Conservation (phyloP, 2,329 filamentous ascomycete species). For the Aspergillus sp. region DNA sequence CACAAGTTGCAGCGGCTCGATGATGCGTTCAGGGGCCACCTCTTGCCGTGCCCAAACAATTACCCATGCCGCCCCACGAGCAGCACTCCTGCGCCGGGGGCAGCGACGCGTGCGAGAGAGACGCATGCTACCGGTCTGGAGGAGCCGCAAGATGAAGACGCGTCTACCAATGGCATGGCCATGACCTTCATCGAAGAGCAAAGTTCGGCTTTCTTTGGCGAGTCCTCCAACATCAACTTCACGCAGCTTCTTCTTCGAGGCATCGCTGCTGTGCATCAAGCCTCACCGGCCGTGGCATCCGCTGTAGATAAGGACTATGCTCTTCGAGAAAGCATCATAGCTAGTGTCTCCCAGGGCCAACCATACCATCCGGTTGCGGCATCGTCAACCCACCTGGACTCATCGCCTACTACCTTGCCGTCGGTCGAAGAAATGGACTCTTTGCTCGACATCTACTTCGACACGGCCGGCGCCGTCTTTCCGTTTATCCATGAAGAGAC, state of each 20-base stretch:
- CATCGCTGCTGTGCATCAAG: neutral
- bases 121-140: neutral
- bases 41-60: neutral
- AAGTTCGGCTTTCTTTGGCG: neutral
- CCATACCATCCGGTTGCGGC: neutral
- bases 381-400: constrained; percentile 1
- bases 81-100: neutral
- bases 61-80: neutral
- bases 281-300: neutral
- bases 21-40: neutral
- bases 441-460: constrained; percentile 3
- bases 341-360: neutral
- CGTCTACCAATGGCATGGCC: neutral
- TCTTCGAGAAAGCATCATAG: neutral
- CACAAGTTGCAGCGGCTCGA: neutral
- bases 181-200: neutral
- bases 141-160: neutral
- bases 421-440: constrained; percentile 4
- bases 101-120: neutral
- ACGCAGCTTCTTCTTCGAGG: constrained; percentile 4
- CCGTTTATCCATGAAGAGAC: constrained; percentile 3
- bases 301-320: neutral
- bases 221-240: constrained; percentile 11
- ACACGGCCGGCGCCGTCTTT: constrained; percentile 1
- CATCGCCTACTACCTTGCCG: constrained; percentile 2